Conservation (phyloP, 805 yeast genomes). For the Nakazawaea wyomingensis region DNA sequence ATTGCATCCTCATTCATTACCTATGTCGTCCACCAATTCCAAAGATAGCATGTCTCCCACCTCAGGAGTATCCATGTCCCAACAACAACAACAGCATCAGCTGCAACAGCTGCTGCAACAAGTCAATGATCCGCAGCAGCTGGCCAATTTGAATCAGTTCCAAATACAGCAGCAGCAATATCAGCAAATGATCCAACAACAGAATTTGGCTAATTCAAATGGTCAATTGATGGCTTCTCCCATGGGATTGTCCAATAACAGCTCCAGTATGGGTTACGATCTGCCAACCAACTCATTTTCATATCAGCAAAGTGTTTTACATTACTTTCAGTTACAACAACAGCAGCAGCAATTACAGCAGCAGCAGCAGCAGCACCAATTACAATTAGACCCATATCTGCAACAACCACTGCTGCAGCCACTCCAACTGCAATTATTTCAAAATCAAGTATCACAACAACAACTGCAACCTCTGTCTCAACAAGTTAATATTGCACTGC, state of each 20-base stretch:
- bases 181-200: constrained; percentile 1
- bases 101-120: constrained; percentile 8
- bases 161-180: not conserved
- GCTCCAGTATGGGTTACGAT: not conserved
- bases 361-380: constrained; percentile 11
- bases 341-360: constrained; percentile 13
- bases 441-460: constrained; percentile 2
- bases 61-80: not conserved
- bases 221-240: constrained; percentile 10
- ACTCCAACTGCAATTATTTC: constrained; percentile 11
- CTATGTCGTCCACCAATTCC: not conserved
- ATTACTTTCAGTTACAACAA: constrained; percentile 8
- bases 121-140: constrained; percentile 4
- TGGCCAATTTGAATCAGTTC: not conserved
- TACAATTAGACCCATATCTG: constrained; percentile 13
- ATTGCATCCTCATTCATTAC: too few species aligned
- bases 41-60: not conserved
- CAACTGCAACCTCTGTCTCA: constrained; percentile 9
- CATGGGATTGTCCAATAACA: not conserved
- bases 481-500: not conserved
- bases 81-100: constrained; percentile 7
- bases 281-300: not conserved
- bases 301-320: constrained; percentile 5
- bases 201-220: constrained; percentile 1
- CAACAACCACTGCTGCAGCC: constrained; percentile 1